Evolutionary conservation across 2,329 filamentous ascomycete species (phyloP), one percentile per base, ranked within the genome.

Genomic region (Xylaria sp.): DNA sequence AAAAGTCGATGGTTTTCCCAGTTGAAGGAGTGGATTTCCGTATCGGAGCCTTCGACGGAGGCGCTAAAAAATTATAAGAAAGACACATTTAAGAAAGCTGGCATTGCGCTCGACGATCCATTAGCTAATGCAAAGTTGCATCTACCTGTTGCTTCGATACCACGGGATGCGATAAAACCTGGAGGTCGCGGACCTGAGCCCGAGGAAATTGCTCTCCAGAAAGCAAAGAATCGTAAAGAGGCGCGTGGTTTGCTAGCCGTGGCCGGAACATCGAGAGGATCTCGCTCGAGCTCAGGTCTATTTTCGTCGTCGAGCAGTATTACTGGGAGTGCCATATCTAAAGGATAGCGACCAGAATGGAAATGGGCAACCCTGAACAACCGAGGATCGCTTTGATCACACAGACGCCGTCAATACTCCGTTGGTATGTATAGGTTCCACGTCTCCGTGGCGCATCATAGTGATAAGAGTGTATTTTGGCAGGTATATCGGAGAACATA

Each of bases 1-100:
- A 79, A 76, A 68, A 59, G 63, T n/a, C 72, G 76, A 44, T 85
- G 83, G 81, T 65, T 84, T 26, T 76, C 76, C 6, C 81, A 83
- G 33, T 74, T 86, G 57, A 87, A 84, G 67, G 80, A 79, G 53
- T 87, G 85, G 85, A 74, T 86, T 7, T 79, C 79, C 1, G 79
- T 81, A 26, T 84, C 81, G 57, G 85, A 87, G 69, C 85, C 85
- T 11, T 86, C 85, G 0, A 79, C 80, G 1, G 82, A 84, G 53
- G 85, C 84, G 1, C 78, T 86, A 71, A 84, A 82, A 71, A 75
- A 82, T 15, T 83, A 85, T 69, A 83, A 81, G 72, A 81, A 78
- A 61, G 79, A 80, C 15, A 77, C 80, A 1, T 86, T 80, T 69
- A 78, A 80, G 56, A 82, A 78, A 49, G 81, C 83, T n/a, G 83